phyloP scores from a whole-genome alignment of 352 stramenopile genomes.

The Blastocystis sp. region DNA sequence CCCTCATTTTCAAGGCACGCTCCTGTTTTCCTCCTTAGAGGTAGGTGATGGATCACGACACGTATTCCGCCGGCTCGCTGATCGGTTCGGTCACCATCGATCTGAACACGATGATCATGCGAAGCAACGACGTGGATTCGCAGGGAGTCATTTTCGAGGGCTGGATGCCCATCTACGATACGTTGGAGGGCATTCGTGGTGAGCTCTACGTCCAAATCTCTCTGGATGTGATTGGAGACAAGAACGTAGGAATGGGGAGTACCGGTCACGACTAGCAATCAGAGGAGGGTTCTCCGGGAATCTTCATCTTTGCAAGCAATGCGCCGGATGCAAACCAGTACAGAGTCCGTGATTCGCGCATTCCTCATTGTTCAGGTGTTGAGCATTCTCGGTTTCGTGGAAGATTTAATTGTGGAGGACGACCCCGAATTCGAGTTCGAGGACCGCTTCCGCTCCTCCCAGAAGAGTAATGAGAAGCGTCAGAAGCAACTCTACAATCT shows the following conservation, averaged over 20 bases:
- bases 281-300: conserved; percentile 90
- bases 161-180: conserved; percentile 97
- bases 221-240: conserved; percentile 51
- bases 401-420: conserved; percentile 92
- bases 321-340: conserved; percentile 83
- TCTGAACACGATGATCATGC: conserved; percentile 94
- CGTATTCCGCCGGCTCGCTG: conserved; percentile 87
- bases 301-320: conserved; percentile 93
- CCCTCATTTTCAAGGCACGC: conserved; percentile 90
- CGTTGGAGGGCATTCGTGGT: conserved; percentile 87
- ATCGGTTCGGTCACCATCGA: conserved; percentile 96
- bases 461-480: conserved; percentile 90
- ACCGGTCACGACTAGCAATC: conserved; percentile 95
- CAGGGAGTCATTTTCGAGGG: conserved; percentile 80
- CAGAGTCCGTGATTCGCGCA: background rate
- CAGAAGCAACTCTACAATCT: conserved; percentile 90
- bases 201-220: conserved; percentile 87
- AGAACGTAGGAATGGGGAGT: conserved; percentile 80
- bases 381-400: conserved; percentile 86
- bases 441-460: conserved; percentile 86
- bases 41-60: conserved; percentile 87
- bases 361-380: conserved; percentile 77
- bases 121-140: conserved; percentile 70
- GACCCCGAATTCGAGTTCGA: conserved; percentile 96
- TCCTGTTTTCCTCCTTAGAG: conserved; percentile 44